Evolutionary conservation across 495 filamentous ascomycete genomes (phyloP).

Genomic region (Podospora anserina): DNA sequence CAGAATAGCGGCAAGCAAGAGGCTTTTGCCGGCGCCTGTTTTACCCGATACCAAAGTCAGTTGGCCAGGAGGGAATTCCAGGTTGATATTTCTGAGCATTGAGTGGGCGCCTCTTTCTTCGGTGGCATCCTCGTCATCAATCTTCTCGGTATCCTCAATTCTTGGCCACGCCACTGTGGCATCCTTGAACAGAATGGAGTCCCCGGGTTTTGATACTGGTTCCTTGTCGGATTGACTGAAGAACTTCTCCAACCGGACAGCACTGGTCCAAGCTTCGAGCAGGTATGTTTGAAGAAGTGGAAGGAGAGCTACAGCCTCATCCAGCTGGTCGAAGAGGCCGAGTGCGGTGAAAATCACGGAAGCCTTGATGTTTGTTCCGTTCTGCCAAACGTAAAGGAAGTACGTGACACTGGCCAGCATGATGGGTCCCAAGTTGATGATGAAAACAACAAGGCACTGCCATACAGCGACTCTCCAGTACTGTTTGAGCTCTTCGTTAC

Average conservation of each 20-base stretch:
- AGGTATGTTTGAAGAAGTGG: slow-evolving; percentile 26
- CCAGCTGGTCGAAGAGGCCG: slow-evolving; percentile 32
- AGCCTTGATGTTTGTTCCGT: slow-evolving; percentile 22
- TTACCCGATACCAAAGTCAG: slow-evolving; percentile 58
- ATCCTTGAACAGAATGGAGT: slow-evolving; percentile 24
- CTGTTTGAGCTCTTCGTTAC: slow-evolving; percentile 57
- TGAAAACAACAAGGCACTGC: slow-evolving; percentile 46
- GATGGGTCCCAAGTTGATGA: slow-evolving; percentile 62
- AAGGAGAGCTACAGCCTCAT: slow-evolving; percentile 25
- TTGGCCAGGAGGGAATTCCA: slow-evolving; percentile 55
- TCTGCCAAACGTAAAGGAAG: slow-evolving; percentile 51
- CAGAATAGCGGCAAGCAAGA: slow-evolving; percentile 55
- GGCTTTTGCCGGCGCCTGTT: slow-evolving; percentile 58
- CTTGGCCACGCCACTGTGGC: slow-evolving; percentile 32
- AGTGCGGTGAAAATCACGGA: slow-evolving; percentile 33
- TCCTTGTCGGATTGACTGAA: slow-evolving; percentile 26
- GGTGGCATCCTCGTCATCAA: slow-evolving; percentile 19
- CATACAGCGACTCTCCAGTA: slow-evolving; percentile 56
- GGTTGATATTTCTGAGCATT: slow-evolving; percentile 49
- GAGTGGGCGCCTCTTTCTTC: slow-evolving; percentile 22
- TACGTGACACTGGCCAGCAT: slow-evolving; percentile 61
- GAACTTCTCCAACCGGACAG: slow-evolving; percentile 29
- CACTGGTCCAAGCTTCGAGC: slow-evolving; percentile 31
- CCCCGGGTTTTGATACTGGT: slow-evolving; percentile 16
- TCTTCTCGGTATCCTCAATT: slow-evolving; percentile 18